Evolutionary conservation across 192 early-diverging fungal genomes (phyloP), one percentile per base, ranked within the genome.

Genomic region (Gonapodya prolifera): DNA sequence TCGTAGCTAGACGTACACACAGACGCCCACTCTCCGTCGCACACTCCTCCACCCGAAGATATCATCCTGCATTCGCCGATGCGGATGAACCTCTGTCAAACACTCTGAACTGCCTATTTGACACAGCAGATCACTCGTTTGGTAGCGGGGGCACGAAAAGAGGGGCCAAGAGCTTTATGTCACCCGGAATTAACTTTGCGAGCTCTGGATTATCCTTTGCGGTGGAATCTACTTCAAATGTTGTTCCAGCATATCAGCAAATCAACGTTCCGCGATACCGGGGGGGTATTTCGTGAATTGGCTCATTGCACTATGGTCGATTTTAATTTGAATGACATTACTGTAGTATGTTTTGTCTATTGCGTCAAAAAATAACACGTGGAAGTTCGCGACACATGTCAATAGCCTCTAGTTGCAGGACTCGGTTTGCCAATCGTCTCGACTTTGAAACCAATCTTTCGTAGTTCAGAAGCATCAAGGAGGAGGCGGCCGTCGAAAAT

Each of bases 401-500:
- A 61, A 23, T 61, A 23, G 8, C 8, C 23, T 16, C 8, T 23
- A 23, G 23, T 16, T 16, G 8, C 45, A 8, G 45, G 45, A 61
- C 45, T 61, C 45, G 45, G 45, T 61, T 61, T 61, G 77, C 94
- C 94, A 79, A 96, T 88, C 61, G 87, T 85, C 69, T 88, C 79
- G 32, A 91, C 89, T 23, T 85, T 80, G 86, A 98, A 96, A 17
- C 96, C 96, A 78, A 96, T 91, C 33, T 86, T 77, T 73, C 85
- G 82, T 30, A 98, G 81, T 76, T 86, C 84, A 70, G 81, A 79
- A 70, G 80, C 81, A 80, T 93, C 90, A 34, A 96, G 81, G 77
- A 96, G 87, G 35, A 94, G 82, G 71, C 95, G 92, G 69, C 96
- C 96, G 77, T 98, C 96, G 86, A 97, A 96, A 70, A 96, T 84